phyloP scores from a whole-genome alignment of 192 early-diverging fungal genomes.

The Mortierella hygrophila region DNA sequence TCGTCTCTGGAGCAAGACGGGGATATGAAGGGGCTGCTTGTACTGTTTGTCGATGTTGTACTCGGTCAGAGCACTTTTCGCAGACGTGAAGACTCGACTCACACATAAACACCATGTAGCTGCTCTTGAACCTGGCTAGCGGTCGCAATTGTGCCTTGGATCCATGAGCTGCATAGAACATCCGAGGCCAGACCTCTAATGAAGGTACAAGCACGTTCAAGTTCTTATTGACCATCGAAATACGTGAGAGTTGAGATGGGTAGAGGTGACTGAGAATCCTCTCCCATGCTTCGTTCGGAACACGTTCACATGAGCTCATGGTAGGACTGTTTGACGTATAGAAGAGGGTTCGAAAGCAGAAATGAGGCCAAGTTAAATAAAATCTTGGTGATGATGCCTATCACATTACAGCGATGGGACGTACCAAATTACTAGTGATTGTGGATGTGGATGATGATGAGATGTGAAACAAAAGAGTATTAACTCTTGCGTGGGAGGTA shows the following conservation, averaged over 20 bases:
- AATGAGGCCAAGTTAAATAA: too few relatives aligned
- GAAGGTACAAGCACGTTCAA: not conserved
- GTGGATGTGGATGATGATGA: too few relatives aligned
- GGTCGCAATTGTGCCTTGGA: too few relatives aligned
- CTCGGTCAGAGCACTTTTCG: constrained; percentile 8
- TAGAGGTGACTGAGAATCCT: not conserved
- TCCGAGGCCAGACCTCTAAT: not conserved
- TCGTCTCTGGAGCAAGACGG: constrained; percentile 15
- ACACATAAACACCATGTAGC: constrained; percentile 18
- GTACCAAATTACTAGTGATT: too few relatives aligned
- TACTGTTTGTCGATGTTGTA: not conserved
- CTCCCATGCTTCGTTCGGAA: not conserved
- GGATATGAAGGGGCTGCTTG: not conserved
- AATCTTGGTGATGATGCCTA: too few relatives aligned
- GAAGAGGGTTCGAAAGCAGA: too few relatives aligned
- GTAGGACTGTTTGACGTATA: too few relatives aligned
- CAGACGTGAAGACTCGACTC: constrained; percentile 17
- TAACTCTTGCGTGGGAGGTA: too few relatives aligned
- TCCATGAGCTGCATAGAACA: too few relatives aligned
- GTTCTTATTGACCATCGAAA: not conserved
- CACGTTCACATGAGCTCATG: not conserved
- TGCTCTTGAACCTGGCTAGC: constrained; percentile 3
- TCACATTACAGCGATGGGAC: too few relatives aligned
- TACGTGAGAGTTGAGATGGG: not conserved
- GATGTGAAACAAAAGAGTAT: too few relatives aligned